phyloP scores from a whole-genome alignment of 2,329 filamentous ascomycete species.

The Colletotrichum sp. region DNA sequence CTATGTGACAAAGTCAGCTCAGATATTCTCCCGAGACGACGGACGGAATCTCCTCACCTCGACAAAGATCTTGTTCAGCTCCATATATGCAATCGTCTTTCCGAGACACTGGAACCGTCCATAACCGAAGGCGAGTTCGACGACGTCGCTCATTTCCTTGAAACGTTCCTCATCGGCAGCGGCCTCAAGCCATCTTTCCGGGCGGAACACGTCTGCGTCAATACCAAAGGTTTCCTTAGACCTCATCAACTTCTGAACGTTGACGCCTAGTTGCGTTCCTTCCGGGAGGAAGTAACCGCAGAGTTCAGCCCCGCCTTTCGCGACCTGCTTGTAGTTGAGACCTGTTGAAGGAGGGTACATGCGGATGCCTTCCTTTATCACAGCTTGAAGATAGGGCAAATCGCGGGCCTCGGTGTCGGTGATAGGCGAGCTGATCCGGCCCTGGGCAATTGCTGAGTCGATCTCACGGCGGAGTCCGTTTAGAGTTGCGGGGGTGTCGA shows the following conservation, averaged over 20 bases:
- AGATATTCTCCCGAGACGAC: background rate
- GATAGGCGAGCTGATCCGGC: slow-evolving; percentile 25
- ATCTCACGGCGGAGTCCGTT: slow-evolving; percentile 53
- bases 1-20: slow-evolving; percentile 25
- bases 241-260: slow-evolving; percentile 39
- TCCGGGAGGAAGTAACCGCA: slow-evolving; percentile 38
- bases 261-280: slow-evolving; percentile 44
- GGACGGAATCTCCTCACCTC: slow-evolving; percentile 34
- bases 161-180: slow-evolving; percentile 34
- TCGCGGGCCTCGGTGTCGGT: slow-evolving; percentile 38
- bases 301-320: slow-evolving; percentile 39
- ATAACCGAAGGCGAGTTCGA: slow-evolving; percentile 47
- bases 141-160: slow-evolving; percentile 36
- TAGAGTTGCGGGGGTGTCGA: slow-evolving; percentile 52
- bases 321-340: slow-evolving; percentile 54
- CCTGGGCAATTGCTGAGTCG: slow-evolving; percentile 28
- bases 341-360: slow-evolving; percentile 53
- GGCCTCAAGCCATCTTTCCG: slow-evolving; percentile 51
- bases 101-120: slow-evolving; percentile 51
- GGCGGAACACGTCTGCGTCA: slow-evolving; percentile 48
- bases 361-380: slow-evolving; percentile 56
- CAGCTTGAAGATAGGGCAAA: slow-evolving; percentile 52
- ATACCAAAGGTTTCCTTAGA: slow-evolving; percentile 47
- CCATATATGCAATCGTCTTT: slow-evolving; percentile 46
- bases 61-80: slow-evolving; percentile 47